A percentile compares a stretch with the other conserved stretches of the same genome.
Conservation (phyloP, 2,329 filamentous ascomycete genomes). For the Penicillium sp. region DNA sequence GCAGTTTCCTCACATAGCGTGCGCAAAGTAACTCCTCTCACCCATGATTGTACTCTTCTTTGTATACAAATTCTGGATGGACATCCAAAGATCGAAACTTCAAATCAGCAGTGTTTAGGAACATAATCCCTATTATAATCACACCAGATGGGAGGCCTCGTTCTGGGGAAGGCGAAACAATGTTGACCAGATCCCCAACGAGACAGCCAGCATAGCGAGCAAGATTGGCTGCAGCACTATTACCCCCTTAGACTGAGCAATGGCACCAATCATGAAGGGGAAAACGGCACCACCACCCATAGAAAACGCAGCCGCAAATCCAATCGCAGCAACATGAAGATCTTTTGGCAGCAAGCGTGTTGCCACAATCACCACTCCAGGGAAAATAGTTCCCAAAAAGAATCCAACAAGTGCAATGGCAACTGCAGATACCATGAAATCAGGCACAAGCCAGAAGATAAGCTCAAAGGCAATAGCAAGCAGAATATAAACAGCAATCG, state of each 20-base stretch:
- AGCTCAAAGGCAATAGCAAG: constrained; percentile 64
- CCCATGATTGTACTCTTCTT: no score
- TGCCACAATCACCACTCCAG: constrained; percentile 66
- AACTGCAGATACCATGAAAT: constrained; percentile 68
- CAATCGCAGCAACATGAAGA: constrained; percentile 71
- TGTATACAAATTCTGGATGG: no score
- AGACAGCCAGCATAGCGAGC: constrained; percentile 46
- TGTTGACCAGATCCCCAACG: constrained; percentile 16
- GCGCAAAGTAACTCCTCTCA: no score
- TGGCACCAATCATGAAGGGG: constrained; percentile 42
- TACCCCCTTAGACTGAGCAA: constrained; percentile 54
- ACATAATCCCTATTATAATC: not conserved
- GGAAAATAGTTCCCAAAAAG: constrained; percentile 75
- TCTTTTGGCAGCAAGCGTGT: constrained; percentile 69
- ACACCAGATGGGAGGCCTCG: constrained; percentile 8
- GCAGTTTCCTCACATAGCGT: no score
- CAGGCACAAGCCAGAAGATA: constrained; percentile 75
- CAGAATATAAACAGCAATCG: constrained; percentile 61
- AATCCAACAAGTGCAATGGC: constrained; percentile 70
- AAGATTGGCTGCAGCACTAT: constrained; percentile 58
- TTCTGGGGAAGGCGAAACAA: constrained; percentile 9
- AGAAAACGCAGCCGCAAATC: constrained; percentile 73
- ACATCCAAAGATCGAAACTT: no score
- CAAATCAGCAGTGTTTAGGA: no score
- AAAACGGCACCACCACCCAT: constrained; percentile 60